A percentile compares a stretch with the other conserved stretches of the same genome.
Evolutionary conservation across 495 filamentous ascomycete genomes (phyloP).

Genomic region (Cercophora samala): DNA sequence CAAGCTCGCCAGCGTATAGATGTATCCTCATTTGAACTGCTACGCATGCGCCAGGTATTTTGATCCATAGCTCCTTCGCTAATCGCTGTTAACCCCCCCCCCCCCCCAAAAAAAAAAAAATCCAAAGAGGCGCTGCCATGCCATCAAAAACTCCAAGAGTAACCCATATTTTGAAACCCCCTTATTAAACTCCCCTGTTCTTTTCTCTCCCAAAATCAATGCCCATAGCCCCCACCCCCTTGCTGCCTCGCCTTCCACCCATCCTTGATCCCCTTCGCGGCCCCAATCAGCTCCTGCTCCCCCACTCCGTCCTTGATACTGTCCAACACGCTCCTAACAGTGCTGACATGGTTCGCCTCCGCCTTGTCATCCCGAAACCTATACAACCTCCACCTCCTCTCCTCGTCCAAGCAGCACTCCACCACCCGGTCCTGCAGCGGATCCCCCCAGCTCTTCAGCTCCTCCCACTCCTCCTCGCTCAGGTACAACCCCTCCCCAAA

Average conservation of each 20-base stretch:
- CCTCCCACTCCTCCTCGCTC: constrained; percentile 77
- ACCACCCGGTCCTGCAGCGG: constrained; percentile 80
- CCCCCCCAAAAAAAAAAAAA: background rate
- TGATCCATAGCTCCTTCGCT: background rate
- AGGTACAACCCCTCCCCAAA: constrained; percentile 64
- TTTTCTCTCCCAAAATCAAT: background rate
- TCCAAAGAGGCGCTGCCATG: background rate
- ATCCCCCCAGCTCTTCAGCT: constrained; percentile 62
- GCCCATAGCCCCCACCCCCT: background rate
- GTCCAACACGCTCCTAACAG: constrained; percentile 74
- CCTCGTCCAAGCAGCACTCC: constrained; percentile 76
- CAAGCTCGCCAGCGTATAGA: too few relatives aligned
- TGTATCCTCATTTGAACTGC: background rate
- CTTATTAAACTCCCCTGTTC: background rate
- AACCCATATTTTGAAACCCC: too few relatives aligned
- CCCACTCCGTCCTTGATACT: constrained; percentile 74
- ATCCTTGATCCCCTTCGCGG: constrained; percentile 63
- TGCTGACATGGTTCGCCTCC: constrained; percentile 82
- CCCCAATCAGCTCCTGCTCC: constrained; percentile 51
- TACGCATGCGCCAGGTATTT: background rate
- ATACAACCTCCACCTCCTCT: constrained; percentile 76
- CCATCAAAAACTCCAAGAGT: background rate
- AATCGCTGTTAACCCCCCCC: background rate
- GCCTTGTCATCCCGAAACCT: constrained; percentile 87
- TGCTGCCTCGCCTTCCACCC: constrained; percentile 58